Base-by-base conservation (phyloP, 108 stramenopile genomes). In the Seminavis robusta region DNA sequence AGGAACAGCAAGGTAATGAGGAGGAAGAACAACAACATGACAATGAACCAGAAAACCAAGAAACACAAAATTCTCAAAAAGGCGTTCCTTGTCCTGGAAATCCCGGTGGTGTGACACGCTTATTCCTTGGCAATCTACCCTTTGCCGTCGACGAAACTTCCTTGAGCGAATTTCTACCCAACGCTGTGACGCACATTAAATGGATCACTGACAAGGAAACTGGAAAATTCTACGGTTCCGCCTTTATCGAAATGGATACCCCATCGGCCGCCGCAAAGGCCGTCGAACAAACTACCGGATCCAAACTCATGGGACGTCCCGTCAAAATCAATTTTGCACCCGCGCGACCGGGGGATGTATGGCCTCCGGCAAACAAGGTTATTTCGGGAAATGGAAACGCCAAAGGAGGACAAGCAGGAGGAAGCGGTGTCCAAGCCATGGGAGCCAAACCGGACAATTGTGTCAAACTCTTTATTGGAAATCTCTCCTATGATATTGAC, bases 401-500 rank as follows among this genome's bases (percentile, higher is more conserved):
- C 13, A 66, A 47, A 23, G 74, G 67, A 11, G 89, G 85, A 36
- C 89, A 90, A 62, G 92, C 88, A 17, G 93, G 93, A 34, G 87
- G 86, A 24, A 62, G 45, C 26, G 85, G 88, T 10, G 53, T 80
- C 21, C 87, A 84, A 55, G 86, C 89, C 25, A 91, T 94, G 90
- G 76, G 81, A 26, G 88, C 67, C 8, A 94, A 91, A 52, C 93
- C 93, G 2, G 89, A 88, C 34, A 79, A 83, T 21, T 92, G 94
- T 47, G 33, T 59, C 32, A 95, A 95, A 51, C 63, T 96, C 1
- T 98, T 95, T 44, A 82, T 94, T 47, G 97, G 95, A 6, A 98
- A 98, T 68, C 64, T 96, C 15, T 83, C 89, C 17, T 98, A 91
- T 65, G 95, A 98, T 25, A 83, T 94, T 56, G 97, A 98, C 64